A percentile compares a stretch with the other conserved stretches of the same genome.
phyloP scores from a whole-genome alignment of 345 rosid genomes.

The Kandelia obovata region DNA sequence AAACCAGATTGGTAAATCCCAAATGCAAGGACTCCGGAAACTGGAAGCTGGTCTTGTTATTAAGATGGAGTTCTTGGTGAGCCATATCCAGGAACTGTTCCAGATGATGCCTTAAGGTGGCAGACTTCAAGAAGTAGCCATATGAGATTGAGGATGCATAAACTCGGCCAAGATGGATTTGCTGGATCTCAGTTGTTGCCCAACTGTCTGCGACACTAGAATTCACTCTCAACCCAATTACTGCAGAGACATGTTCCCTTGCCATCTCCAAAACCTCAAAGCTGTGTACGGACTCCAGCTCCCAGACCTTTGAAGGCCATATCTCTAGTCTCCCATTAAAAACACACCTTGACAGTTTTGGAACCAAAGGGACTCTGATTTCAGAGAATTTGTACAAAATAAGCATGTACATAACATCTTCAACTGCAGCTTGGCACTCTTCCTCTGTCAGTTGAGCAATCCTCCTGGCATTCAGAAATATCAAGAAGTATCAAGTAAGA shows the following conservation, averaged over 20 bases:
- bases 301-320: slow-evolving; percentile 90
- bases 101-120: slow-evolving; percentile 60
- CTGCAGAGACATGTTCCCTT: slow-evolving; percentile 65
- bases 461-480: slow-evolving; percentile 49
- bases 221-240: slow-evolving; percentile 67
- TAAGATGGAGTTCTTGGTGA: slow-evolving; percentile 21
- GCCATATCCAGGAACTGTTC: slow-evolving; percentile 40
- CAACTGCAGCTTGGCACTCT: slow-evolving; percentile 58
- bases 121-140: slow-evolving; percentile 87
- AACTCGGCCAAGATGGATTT: slow-evolving; percentile 42
- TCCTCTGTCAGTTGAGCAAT: slow-evolving; percentile 67
- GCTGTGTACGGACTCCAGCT: slow-evolving; percentile 73
- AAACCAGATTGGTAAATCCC: slow-evolving; percentile 37
- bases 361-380: slow-evolving; percentile 77
- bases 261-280: slow-evolving; percentile 64
- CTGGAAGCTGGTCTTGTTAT: slow-evolving; percentile 31
- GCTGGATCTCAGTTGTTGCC: slow-evolving; percentile 71
- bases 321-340: slow-evolving; percentile 85
- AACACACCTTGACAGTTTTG: slow-evolving; percentile 77
- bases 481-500: slow-evolving; percentile 13
- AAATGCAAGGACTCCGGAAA: slow-evolving; percentile 31
- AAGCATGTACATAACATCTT: slow-evolving; percentile 87
- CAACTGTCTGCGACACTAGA: slow-evolving; percentile 74
- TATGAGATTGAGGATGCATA: slow-evolving; percentile 69
- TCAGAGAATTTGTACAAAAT: slow-evolving; percentile 81